A percentile compares a stretch with the other conserved stretches of the same genome.
These are phyloP conservation scores for Capsella bursapastoris DNA, from an alignment of 345 rosid genomes.

Conservation along the genomic window DNA sequence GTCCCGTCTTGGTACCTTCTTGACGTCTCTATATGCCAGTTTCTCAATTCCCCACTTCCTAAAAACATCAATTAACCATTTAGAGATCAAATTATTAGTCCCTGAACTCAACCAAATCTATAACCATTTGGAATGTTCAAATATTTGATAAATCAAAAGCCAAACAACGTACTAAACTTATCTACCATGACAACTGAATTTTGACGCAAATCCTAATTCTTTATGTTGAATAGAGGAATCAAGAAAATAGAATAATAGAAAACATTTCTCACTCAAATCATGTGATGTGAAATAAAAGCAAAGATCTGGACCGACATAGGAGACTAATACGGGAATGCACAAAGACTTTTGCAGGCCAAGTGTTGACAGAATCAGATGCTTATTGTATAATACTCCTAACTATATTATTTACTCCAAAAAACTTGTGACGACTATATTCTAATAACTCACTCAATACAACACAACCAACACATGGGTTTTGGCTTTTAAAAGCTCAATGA, in stretches of 20 bases:
- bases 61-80: slow-evolving; percentile 9
- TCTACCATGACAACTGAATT: not conserved
- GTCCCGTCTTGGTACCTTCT: slow-evolving; percentile 76
- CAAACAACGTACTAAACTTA: not conserved
- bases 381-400: not conserved
- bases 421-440: slow-evolving; percentile 20
- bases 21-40: slow-evolving; percentile 74
- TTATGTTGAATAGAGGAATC: not conserved
- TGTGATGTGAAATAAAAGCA: slow-evolving; percentile 32
- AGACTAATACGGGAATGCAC: slow-evolving; percentile 30
- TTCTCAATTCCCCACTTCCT: slow-evolving; percentile 98
- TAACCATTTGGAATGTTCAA: not conserved
- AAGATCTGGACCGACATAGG: slow-evolving; percentile 36
- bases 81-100: not conserved
- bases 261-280: slow-evolving; percentile 18
- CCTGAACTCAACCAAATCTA: not conserved
- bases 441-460: slow-evolving; percentile 24
- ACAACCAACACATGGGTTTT: slow-evolving; percentile 28
- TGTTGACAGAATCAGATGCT: slow-evolving; percentile 41
- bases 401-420: not conserved
- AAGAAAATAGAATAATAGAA: not conserved
- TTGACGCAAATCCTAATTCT: not conserved
- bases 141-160: not conserved
- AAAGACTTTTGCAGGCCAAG: slow-evolving; percentile 36
- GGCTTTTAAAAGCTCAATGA: slow-evolving; percentile 28